Percentiles rank a stretch among this genome's conserved stretches.
Conservation (phyloP, 768 basidiomycete species). For the Rhodotorula kratochvilovae region DNA sequence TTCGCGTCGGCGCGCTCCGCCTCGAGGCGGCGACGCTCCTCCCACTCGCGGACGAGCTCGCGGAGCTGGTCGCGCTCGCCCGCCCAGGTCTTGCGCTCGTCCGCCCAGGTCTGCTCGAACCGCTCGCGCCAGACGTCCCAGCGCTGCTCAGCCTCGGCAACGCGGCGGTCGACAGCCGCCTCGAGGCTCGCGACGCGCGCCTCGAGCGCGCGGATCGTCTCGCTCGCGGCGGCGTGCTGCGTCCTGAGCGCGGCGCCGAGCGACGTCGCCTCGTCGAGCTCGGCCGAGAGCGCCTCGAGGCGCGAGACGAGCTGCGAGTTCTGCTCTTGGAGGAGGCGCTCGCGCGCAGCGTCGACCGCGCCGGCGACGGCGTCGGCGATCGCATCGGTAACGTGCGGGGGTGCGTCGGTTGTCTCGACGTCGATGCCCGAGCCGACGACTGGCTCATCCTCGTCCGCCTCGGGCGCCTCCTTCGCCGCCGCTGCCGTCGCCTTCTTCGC, state of each 20-base stretch:
- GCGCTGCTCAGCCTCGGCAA: conserved; percentile 39
- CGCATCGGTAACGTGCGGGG: background rate
- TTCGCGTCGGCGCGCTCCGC: conserved; percentile 4
- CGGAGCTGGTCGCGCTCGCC: conserved; percentile 70
- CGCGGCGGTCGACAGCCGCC: conserved; percentile 55
- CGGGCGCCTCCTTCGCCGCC: background rate
- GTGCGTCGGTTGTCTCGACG: background rate
- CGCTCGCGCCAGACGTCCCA: conserved; percentile 67
- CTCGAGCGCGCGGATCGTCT: conserved; percentile 52
- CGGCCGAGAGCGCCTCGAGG: conserved; percentile 60
- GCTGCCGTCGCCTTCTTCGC: background rate
- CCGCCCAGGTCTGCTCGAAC: conserved; percentile 73
- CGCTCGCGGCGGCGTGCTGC: conserved; percentile 71
- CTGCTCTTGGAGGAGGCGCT: conserved; percentile 44
- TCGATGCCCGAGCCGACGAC: background rate
- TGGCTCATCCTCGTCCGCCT: background rate
- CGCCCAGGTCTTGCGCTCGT: conserved; percentile 74
- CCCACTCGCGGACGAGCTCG: conserved; percentile 76
- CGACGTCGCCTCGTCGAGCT: conserved; percentile 70
- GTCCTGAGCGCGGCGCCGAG: conserved; percentile 68
- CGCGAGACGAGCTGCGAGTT: conserved; percentile 60
- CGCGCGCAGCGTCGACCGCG: conserved; percentile 14
- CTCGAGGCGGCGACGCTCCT: conserved; percentile 54
- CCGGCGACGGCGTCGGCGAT: too few relatives aligned
- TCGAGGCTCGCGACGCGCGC: conserved; percentile 67